phyloP scores from a whole-genome alignment of 441 rosid species.

The Bruguiera hainesii region DNA sequence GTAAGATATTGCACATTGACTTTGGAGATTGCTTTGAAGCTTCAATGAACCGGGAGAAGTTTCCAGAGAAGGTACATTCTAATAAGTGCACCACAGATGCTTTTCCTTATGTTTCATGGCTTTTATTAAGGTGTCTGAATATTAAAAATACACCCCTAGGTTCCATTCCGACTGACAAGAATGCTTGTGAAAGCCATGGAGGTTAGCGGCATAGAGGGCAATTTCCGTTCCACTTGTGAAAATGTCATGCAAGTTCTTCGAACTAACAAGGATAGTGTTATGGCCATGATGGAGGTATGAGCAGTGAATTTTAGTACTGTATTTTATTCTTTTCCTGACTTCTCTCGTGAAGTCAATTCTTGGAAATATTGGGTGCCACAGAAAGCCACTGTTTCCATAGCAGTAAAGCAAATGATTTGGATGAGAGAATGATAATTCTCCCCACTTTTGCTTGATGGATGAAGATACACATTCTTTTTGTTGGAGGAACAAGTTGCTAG shows the following conservation, averaged over 20 bases:
- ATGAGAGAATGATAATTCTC: no score
- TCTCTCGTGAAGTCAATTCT: not conserved
- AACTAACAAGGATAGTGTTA: conserved; percentile 86
- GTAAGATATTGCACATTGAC: conserved; percentile 97
- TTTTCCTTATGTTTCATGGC: not conserved
- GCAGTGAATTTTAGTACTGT: conserved; percentile 1
- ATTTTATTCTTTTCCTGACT: conserved; percentile 4
- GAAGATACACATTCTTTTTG: no score
- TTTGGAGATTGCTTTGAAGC: conserved; percentile 99
- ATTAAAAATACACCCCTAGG: conserved; percentile 33
- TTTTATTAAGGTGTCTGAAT: no score
- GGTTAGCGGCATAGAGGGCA: conserved; percentile 99
- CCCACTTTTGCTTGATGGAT: no score
- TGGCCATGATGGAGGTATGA: conserved; percentile 99
- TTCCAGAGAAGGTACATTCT: conserved; percentile 84
- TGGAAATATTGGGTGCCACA: not conserved
- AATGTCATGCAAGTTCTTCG: conserved; percentile 99
- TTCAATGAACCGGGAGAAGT: conserved; percentile 98
- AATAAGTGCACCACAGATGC: not conserved
- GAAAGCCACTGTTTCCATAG: not conserved
- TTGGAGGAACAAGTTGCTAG: no score
- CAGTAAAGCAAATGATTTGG: no score
- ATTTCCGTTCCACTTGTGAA: conserved; percentile 97
- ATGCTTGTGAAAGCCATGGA: conserved; percentile 99
- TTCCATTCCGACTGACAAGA: conserved; percentile 98